Base-by-base conservation (phyloP, 148 eudicot species). In the Diospyros kaki region DNA sequence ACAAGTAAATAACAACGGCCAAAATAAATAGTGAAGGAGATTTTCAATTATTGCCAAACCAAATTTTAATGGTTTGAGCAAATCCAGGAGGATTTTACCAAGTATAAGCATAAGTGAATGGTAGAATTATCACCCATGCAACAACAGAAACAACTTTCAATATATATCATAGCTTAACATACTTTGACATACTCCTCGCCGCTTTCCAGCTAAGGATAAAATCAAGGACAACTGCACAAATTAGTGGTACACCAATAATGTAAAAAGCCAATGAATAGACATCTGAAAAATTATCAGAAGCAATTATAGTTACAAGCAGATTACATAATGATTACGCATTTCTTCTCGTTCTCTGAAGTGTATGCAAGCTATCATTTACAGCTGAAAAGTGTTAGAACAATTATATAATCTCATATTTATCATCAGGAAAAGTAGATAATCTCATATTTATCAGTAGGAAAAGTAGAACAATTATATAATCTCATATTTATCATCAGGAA, bases 181-280 rank as follows among this genome's bases (percentile, higher is more conserved):
- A 76, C 9, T 78, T 45, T 40, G 93, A 82, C 93, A 89, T 85
- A 73, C 82, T 80, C 62, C 62, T 79, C 73, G 84, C 80, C 55
- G 93, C 89, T 82, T 87, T 87, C 86, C 87, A 87, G 79, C 87
- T 78, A 84, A 87, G 80, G 43, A 87, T 68, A n/a, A 89, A 64
- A 82, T 89, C 93, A 48, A 87, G 77, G 18, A 82, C 67, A 83
- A 90, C 93, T 89, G 86, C 77, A 79, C 52, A 81, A 74, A 13
- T 41, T 58, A 12, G 7, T 62, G 40, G 41, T 44, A 65, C 13
- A 62, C 15, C 5, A 50, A 72, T 44, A 58, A 71, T 46, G 11
- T 15, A n/a, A 15, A 13, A 46, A 40, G 64, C 38, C 39, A 10
- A 52, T 66, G 70, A 18, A 64, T 17, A 8, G 1, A 28, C 14